A percentile compares a stretch with the other conserved stretches of the same genome.
Evolutionary conservation across 441 rosid genomes (phyloP).

Genomic region (Arabidopsis lyrata): DNA sequence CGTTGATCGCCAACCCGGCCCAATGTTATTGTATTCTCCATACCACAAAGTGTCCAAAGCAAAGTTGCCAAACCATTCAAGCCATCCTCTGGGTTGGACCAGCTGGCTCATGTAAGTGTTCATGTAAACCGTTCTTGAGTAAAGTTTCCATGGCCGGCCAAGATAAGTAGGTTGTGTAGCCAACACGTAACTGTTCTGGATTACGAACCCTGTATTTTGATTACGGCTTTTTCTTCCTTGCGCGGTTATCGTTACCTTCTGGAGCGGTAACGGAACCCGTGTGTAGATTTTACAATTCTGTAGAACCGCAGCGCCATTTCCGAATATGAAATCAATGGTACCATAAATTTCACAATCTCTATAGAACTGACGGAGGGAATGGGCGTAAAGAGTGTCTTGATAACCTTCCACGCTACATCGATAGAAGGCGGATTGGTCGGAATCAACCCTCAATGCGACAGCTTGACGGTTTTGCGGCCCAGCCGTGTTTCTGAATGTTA

Average conservation of each 20-base stretch:
- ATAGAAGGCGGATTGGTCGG: conserved; percentile 70
- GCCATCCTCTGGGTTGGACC: conserved; percentile 79
- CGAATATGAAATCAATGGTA: conserved; percentile 73
- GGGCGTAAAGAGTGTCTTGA: conserved; percentile 70
- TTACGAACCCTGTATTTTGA: conserved; percentile 71
- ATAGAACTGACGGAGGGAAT: conserved; percentile 66
- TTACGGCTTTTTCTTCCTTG: conserved; percentile 67
- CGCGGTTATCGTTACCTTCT: conserved; percentile 71
- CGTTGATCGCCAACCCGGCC: conserved; percentile 54
- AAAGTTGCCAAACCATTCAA: conserved; percentile 71
- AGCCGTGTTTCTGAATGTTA: conserved; percentile 70
- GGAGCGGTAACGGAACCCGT: conserved; percentile 52
- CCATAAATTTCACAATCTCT: conserved; percentile 65
- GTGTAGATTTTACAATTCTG: conserved; percentile 65
- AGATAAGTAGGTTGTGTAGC: conserved; percentile 68
- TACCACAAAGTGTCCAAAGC: conserved; percentile 70
- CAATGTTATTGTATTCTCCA: conserved; percentile 63
- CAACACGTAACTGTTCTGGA: conserved; percentile 56
- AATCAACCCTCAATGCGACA: conserved; percentile 70
- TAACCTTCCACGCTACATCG: conserved; percentile 70
- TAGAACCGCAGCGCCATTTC: conserved; percentile 65
- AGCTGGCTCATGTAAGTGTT: conserved; percentile 62
- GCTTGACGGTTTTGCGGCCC: conserved; percentile 66
- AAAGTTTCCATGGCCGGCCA: conserved; percentile 78
- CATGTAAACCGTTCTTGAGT: conserved; percentile 72